Percentiles rank a stretch among this genome's conserved stretches.
Conservation (phyloP, 352 stramenopile species). For the Blastocystis sp. region DNA sequence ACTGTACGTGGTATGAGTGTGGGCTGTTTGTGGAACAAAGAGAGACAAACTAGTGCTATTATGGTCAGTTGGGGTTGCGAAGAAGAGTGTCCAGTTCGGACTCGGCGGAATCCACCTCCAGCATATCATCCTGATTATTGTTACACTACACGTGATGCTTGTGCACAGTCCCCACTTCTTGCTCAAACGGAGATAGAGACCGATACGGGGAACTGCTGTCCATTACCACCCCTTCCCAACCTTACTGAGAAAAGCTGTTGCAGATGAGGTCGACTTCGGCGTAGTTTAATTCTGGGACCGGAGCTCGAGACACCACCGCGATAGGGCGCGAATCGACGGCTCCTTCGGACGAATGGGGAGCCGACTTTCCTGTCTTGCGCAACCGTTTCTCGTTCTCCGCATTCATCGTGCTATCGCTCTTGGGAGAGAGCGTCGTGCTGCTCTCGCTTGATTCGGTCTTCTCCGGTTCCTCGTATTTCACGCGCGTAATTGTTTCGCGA, state of each 20-base stretch:
- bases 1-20: neutral
- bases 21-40: neutral
- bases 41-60: too few species aligned
- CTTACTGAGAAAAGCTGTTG: neutral
- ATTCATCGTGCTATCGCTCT: neutral
- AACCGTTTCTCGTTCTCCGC: neutral
- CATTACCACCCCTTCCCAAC: neutral
- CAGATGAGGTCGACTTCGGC: neutral
- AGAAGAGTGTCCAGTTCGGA: neutral
- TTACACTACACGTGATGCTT: slow-evolving; percentile 43
- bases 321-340: too few species aligned
- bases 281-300: neutral
- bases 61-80: neutral
- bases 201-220: neutral
- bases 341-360: neutral
- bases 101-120: neutral
- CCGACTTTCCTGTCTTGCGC: too few species aligned
- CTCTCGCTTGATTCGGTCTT: slow-evolving; percentile 24
- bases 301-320: neutral
- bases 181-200: slow-evolving; percentile 18
- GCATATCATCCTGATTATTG: slow-evolving; percentile 51
- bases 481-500: slow-evolving; percentile 44
- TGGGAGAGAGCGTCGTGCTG: neutral
- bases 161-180: neutral
- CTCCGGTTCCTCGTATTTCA: neutral